These are phyloP conservation scores for Penicillium sp. DNA, from an alignment of 2,329 filamentous ascomycete genomes.

Conservation along the genomic window DNA sequence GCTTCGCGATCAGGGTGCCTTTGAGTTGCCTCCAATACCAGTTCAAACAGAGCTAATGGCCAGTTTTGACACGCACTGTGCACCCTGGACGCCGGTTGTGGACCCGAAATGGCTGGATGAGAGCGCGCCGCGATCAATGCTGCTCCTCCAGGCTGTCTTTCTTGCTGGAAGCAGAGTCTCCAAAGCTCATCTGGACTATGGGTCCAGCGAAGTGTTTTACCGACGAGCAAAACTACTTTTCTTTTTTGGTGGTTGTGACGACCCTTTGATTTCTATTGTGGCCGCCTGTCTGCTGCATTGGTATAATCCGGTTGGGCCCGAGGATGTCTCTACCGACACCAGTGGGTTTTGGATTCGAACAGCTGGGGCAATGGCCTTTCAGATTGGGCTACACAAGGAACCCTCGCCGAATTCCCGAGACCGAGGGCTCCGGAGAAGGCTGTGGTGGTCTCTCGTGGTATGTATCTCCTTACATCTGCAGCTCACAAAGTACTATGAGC, in stretches of 20 bases:
- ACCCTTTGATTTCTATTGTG: constrained; percentile 42
- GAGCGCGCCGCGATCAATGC: constrained; percentile 25
- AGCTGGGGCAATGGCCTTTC: constrained; percentile 42
- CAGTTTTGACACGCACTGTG: constrained; percentile 42
- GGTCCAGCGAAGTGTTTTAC: constrained; percentile 32
- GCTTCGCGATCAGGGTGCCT: constrained; percentile 24
- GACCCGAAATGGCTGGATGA: constrained; percentile 42
- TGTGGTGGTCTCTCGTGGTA: constrained; percentile 48
- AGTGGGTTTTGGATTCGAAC: constrained; percentile 45
- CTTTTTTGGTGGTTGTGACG: constrained; percentile 33
- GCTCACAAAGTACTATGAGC: background rate
- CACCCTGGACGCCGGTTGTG: constrained; percentile 44
- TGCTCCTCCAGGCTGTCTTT: constrained; percentile 37
- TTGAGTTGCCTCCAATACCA: constrained; percentile 21
- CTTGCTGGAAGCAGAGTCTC: constrained; percentile 43
- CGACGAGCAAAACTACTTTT: constrained; percentile 34
- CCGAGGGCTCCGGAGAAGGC: constrained; percentile 37
- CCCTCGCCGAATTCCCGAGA: constrained; percentile 34
- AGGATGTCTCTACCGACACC: constrained; percentile 41
- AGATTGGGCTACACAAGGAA: constrained; percentile 44
- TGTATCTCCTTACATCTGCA: constrained; percentile 6
- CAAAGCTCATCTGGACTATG: constrained; percentile 29
- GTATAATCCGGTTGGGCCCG: constrained; percentile 45
- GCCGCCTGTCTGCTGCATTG: constrained; percentile 42
- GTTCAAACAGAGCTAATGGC: constrained; percentile 39